These are phyloP conservation scores for Angomonas ambiguus DNA, from an alignment of 208 protist species.

Conservation along the genomic window DNA sequence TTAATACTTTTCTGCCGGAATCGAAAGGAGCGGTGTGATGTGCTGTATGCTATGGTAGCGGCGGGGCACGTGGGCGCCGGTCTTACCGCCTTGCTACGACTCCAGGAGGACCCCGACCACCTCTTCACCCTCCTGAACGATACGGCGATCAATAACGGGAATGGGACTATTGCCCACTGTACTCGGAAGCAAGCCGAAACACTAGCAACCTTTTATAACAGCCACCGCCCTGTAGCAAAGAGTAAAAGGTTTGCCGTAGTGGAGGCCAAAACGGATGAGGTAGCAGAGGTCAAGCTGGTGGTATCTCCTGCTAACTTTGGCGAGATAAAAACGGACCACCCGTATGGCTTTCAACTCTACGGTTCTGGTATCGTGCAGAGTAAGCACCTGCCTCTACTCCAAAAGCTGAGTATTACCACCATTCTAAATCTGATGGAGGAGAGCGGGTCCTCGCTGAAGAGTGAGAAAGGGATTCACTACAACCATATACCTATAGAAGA, in stretches of 20 bases:
- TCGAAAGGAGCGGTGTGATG: not conserved
- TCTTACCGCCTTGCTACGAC: not conserved
- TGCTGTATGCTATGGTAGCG: not conserved
- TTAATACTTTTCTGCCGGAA: not conserved
- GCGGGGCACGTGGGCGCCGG: not conserved
- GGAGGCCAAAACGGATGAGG: not conserved
- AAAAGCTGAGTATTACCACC: slow-evolving; percentile 7
- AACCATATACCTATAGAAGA: slow-evolving; percentile 14
- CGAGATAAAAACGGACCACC: not conserved
- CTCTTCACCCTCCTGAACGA: not conserved
- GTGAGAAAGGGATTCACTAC: not conserved
- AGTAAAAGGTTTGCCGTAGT: not conserved
- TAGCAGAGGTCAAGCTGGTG: slow-evolving; percentile 3
- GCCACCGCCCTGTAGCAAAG: not conserved
- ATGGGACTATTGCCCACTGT: not conserved
- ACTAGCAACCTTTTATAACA: not conserved
- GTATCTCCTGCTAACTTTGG: slow-evolving; percentile 14
- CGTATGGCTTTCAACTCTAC: slow-evolving; percentile 4
- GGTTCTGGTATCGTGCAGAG: slow-evolving; percentile 14
- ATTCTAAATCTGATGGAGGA: slow-evolving; percentile 12
- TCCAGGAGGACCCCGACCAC: not conserved
- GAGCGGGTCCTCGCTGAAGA: slow-evolving; percentile 11
- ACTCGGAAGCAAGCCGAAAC: not conserved
- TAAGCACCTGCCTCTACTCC: slow-evolving; percentile 11
- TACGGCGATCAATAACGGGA: not conserved